Percentiles rank a stretch among this genome's conserved stretches.
phyloP scores from a whole-genome alignment of 441 rosid species.

The Flueggea neowawraea region DNA sequence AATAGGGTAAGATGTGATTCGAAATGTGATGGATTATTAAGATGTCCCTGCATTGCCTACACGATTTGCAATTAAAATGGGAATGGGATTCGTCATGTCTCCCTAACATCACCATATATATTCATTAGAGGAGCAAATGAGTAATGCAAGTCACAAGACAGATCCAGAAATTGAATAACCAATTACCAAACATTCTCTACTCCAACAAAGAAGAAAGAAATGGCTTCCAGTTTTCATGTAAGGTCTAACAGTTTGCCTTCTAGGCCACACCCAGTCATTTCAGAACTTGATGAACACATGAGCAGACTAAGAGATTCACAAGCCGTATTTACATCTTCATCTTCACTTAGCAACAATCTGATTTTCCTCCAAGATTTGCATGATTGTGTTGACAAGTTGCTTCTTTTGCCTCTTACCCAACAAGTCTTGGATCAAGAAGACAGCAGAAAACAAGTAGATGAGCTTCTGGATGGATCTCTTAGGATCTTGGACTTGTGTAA shows the following conservation, averaged over 20 bases:
- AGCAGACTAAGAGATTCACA: constrained; percentile 25
- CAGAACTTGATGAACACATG: constrained; percentile 31
- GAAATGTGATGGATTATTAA: not conserved
- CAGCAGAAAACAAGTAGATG: constrained; percentile 2
- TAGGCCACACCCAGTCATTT: constrained; percentile 30
- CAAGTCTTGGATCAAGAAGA: constrained; percentile 1
- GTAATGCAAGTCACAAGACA: not conserved
- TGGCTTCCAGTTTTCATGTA: constrained; percentile 20
- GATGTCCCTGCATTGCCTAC: not conserved
- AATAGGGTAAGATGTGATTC: too few species aligned
- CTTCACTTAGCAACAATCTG: constrained; percentile 18
- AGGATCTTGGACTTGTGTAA: constrained; percentile 33
- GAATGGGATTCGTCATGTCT: constrained; percentile 21
- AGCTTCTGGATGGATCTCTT: constrained; percentile 35
- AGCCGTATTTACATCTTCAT: constrained; percentile 21
- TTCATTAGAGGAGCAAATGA: not conserved
- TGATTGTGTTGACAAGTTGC: constrained; percentile 27
- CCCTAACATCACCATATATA: not conserved
- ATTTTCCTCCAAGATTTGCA: constrained; percentile 30
- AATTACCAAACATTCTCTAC: constrained; percentile 11
- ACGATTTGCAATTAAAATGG: not conserved
- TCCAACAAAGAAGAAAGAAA: constrained; percentile 3
- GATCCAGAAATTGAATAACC: not conserved
- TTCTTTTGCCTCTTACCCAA: constrained; percentile 24
- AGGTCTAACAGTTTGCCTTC: constrained; percentile 50